phyloP scores from a whole-genome alignment of 208 protist species.

The Sergeia podlipaevii region DNA sequence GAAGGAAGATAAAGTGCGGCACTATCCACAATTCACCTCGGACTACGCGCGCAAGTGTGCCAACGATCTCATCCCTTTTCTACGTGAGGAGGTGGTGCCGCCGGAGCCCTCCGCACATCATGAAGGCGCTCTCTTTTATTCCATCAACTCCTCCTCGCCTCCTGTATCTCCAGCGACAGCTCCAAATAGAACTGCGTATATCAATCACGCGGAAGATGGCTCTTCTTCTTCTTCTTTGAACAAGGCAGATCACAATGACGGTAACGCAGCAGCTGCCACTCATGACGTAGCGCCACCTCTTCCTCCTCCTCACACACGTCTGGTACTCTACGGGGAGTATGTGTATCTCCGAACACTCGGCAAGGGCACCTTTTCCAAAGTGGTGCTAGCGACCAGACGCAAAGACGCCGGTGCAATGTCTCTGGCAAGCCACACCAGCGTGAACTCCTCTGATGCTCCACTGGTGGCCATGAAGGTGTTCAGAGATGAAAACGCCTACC shows the following conservation, averaged over 20 bases:
- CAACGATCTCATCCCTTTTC: slow-evolving; percentile 42
- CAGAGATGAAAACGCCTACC: slow-evolving; percentile 60
- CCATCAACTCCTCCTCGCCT: too few relatives aligned
- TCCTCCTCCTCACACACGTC: slow-evolving; percentile 15
- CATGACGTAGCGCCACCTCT: too few relatives aligned
- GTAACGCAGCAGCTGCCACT: too few relatives aligned
- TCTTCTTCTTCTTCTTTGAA: too few relatives aligned
- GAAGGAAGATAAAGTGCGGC: slow-evolving; percentile 32
- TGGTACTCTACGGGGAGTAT: slow-evolving; percentile 70
- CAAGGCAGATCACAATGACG: too few relatives aligned
- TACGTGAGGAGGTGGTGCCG: slow-evolving; percentile 16
- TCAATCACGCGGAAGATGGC: too few relatives aligned
- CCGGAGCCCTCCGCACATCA: background rate
- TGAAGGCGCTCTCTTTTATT: too few relatives aligned
- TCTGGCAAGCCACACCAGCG: background rate
- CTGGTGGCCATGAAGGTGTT: slow-evolving; percentile 76
- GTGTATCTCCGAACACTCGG: slow-evolving; percentile 51
- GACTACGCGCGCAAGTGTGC: slow-evolving; percentile 45
- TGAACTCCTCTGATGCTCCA: slow-evolving; percentile 4
- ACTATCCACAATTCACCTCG: slow-evolving; percentile 56
- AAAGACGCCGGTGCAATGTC: background rate
- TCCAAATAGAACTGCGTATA: too few relatives aligned
- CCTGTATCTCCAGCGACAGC: too few relatives aligned
- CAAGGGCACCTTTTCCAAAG: slow-evolving; percentile 83
- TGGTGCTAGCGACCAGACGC: slow-evolving; percentile 34